These are phyloP conservation scores for Sugiyamaella floridensis DNA, from an alignment of 805 yeast species.

Conservation along the genomic window DNA sequence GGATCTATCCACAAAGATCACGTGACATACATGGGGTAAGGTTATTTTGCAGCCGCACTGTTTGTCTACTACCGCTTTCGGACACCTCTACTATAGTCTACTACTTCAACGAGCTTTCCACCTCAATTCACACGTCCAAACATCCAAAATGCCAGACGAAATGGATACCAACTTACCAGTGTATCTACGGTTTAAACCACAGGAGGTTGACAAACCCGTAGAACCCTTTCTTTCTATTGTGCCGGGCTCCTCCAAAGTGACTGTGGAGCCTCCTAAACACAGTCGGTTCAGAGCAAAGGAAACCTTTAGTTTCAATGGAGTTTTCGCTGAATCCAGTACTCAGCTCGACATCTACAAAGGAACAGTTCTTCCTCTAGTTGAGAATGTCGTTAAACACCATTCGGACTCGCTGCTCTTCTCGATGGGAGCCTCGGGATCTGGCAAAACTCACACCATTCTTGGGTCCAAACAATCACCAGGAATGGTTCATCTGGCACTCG, in stretches of 20 bases:
- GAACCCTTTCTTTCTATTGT: slow-evolving; percentile 23
- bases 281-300: slow-evolving; percentile 20
- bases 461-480: slow-evolving; percentile 32
- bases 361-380: slow-evolving; percentile 32
- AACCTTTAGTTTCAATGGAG: slow-evolving; percentile 29
- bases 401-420: slow-evolving; percentile 42
- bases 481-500: slow-evolving; percentile 30
- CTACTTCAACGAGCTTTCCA: background rate
- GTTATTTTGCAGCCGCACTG: background rate
- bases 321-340: slow-evolving; percentile 28
- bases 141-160: slow-evolving; percentile 4
- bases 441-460: slow-evolving; percentile 34
- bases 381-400: slow-evolving; percentile 23
- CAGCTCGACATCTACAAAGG: slow-evolving; percentile 35
- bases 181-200: slow-evolving; percentile 36
- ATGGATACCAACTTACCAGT: slow-evolving; percentile 28
- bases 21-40: background rate
- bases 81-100: background rate
- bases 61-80: background rate
- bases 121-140: background rate
- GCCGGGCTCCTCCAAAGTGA: slow-evolving; percentile 18
- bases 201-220: slow-evolving; percentile 17
- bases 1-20: too few species aligned
- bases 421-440: slow-evolving; percentile 49
- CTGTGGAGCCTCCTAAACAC: slow-evolving; percentile 24